Percentiles rank a stretch among this genome's conserved stretches.
Evolutionary conservation across 805 yeast species (phyloP).

Genomic region (Allodekkera sacchari): DNA sequence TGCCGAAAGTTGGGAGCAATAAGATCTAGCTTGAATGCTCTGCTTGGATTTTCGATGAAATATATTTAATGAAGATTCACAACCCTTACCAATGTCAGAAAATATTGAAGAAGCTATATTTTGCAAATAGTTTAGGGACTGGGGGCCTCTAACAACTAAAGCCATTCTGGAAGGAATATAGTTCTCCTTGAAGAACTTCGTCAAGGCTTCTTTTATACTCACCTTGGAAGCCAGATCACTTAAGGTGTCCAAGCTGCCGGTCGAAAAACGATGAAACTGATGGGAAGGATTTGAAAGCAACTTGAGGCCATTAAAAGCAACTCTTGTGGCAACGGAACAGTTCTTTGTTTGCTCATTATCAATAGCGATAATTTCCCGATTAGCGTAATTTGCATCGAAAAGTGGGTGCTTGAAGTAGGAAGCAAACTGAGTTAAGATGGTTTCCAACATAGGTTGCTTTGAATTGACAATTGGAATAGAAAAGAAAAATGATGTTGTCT

Average conservation of each 20-base stretch:
- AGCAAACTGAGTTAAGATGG: conserved; percentile 40
- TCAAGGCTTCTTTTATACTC: conserved; percentile 29
- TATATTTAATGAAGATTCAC: background rate
- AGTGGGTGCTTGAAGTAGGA: conserved; percentile 43
- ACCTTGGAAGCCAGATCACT: conserved; percentile 24
- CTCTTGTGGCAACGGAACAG: conserved; percentile 32
- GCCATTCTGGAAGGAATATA: conserved; percentile 45
- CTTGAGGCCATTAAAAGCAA: conserved; percentile 51
- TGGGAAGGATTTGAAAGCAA: conserved; percentile 38
- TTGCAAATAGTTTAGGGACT: conserved; percentile 48
- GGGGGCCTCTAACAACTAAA: conserved; percentile 57
- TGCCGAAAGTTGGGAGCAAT: conserved; percentile 1
- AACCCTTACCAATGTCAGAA: conserved; percentile 20
- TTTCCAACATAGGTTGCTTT: conserved; percentile 5
- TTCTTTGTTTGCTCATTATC: conserved; percentile 64
- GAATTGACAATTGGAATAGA: conserved; percentile 40
- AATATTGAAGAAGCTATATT: conserved; percentile 42
- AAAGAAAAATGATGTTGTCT: conserved; percentile 55
- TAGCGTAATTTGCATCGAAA: conserved; percentile 33
- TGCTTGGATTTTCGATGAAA: background rate
- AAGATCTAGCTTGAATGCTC: background rate
- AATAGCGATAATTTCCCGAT: conserved; percentile 50
- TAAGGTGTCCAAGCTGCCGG: conserved; percentile 54
- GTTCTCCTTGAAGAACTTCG: conserved; percentile 30
- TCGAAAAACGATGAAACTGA: conserved; percentile 54